A percentile compares a stretch with the other conserved stretches of the same genome.
Evolutionary conservation across 148 eudicot species (phyloP).

Genomic region (Vaccinium macrocarpon): DNA sequence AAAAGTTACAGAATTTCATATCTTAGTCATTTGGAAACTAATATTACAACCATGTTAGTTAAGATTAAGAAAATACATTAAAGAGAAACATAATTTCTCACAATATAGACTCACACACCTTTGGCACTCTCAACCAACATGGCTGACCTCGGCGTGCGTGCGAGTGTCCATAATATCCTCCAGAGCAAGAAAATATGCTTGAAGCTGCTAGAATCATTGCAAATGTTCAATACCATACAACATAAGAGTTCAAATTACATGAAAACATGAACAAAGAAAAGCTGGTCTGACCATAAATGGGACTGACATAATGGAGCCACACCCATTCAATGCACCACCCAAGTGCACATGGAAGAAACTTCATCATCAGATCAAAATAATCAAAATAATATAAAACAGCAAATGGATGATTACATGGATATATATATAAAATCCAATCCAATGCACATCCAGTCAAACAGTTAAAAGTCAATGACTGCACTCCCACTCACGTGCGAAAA

Average conservation of each 20-base stretch:
- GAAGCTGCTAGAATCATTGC: slow-evolving; percentile 56
- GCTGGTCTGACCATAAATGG: not conserved
- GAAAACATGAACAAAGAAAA: not conserved
- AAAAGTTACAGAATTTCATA: no score
- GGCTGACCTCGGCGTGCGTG: slow-evolving; percentile 87
- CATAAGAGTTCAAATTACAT: not conserved
- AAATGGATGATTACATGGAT: no score
- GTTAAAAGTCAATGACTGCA: no score
- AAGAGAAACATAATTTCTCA: no score
- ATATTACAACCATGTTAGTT: not conserved
- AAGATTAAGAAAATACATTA: not conserved
- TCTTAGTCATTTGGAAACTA: not conserved
- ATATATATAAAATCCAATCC: slow-evolving; percentile 21
- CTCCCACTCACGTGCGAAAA: no score
- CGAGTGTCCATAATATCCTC: slow-evolving; percentile 90
- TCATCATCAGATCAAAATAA: slow-evolving; percentile 65
- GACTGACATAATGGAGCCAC: slow-evolving; percentile 16
- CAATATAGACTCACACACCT: slow-evolving; percentile 37
- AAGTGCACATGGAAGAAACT: slow-evolving; percentile 73
- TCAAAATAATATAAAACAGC: not conserved
- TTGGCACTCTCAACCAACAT: slow-evolving; percentile 82
- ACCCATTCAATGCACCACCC: slow-evolving; percentile 99
- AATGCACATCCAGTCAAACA: not conserved
- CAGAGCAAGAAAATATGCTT: slow-evolving; percentile 86
- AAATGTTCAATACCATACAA: slow-evolving; percentile 6